Conservation (phyloP, 495 filamentous ascomycete species). For the Penicillium subrubescens region DNA sequence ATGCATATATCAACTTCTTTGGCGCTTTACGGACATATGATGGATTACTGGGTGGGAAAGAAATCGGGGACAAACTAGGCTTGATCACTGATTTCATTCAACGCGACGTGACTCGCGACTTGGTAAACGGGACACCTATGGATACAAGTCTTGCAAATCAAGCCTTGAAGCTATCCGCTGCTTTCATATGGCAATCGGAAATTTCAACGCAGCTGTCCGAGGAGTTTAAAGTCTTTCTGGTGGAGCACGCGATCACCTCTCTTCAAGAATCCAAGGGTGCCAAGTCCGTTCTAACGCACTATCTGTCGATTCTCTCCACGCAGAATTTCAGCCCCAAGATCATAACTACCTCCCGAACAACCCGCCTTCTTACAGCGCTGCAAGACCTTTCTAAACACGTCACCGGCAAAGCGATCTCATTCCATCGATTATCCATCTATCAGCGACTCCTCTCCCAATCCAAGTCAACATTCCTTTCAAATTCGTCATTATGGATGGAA, state of each 20-base stretch:
- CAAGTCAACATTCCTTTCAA: slow-evolving; percentile 63
- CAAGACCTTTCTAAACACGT: slow-evolving; percentile 71
- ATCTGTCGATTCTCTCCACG: slow-evolving; percentile 74
- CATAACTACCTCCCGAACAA: slow-evolving; percentile 69
- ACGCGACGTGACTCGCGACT: slow-evolving; percentile 63
- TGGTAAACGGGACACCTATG: slow-evolving; percentile 37
- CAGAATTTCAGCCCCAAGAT: slow-evolving; percentile 75
- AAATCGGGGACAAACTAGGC: slow-evolving; percentile 72
- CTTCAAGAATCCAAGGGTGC: slow-evolving; percentile 65
- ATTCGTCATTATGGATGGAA: slow-evolving; percentile 64
- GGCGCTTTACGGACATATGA: slow-evolving; percentile 78
- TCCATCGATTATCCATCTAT: slow-evolving; percentile 75
- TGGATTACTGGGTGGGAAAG: slow-evolving; percentile 67
- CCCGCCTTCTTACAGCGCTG: slow-evolving; percentile 66
- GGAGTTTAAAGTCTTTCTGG: slow-evolving; percentile 75
- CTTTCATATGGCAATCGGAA: slow-evolving; percentile 68
- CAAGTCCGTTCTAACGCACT: slow-evolving; percentile 74
- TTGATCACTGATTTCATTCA: slow-evolving; percentile 76
- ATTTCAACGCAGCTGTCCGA: slow-evolving; percentile 66
- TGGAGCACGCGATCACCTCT: slow-evolving; percentile 74
- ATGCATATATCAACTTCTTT: slow-evolving; percentile 81
- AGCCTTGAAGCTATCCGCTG: slow-evolving; percentile 71
- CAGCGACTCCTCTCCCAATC: slow-evolving; percentile 69
- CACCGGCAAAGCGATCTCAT: slow-evolving; percentile 74
- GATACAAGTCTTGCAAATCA: slow-evolving; percentile 70